phyloP scores from a whole-genome alignment of 768 basidiomycete genomes.

The Amanita molliuscula region DNA sequence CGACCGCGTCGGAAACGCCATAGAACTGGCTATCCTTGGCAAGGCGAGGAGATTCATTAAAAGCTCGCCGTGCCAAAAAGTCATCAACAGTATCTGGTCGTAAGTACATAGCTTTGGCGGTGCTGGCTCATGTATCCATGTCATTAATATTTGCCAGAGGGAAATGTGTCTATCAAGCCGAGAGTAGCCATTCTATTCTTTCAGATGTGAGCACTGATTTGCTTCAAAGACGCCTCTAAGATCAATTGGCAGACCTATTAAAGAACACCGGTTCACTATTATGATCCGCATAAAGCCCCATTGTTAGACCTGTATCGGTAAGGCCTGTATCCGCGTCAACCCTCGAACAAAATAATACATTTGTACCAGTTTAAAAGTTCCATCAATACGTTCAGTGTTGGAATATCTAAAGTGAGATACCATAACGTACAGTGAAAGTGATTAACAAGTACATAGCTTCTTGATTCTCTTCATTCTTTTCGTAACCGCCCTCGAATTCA shows the following conservation, averaged over 20 bases:
- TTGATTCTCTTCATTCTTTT: conserved; percentile 72
- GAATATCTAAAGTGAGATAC: conserved; percentile 72
- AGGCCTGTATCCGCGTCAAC: conserved; percentile 9
- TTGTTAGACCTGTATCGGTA: conserved; percentile 93
- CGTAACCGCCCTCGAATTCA: conserved; percentile 69
- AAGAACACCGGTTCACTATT: conserved; percentile 83
- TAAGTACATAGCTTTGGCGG: conserved; percentile 21
- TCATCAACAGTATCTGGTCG: conserved; percentile 81
- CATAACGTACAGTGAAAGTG: neutral
- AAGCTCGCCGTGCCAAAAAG: conserved; percentile 79
- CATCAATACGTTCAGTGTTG: conserved; percentile 80
- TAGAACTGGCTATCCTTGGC: conserved; percentile 86
- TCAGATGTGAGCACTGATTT: conserved; percentile 54
- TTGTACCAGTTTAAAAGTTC: conserved; percentile 70
- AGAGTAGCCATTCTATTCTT: conserved; percentile 81
- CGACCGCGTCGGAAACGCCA: conserved; percentile 80
- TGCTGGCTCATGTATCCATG: conserved; percentile 1
- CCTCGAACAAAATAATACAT: neutral
- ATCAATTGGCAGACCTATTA: conserved; percentile 68
- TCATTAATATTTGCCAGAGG: conserved; percentile 37
- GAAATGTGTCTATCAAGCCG: conserved; percentile 83
- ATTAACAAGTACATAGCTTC: conserved; percentile 40
- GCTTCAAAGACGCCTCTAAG: neutral
- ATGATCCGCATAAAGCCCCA: conserved; percentile 89
- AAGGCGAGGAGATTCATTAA: conserved; percentile 87